A percentile compares a stretch with the other conserved stretches of the same genome.
Conservation (phyloP, 805 yeast genomes). For the Torulaspora gathmanii region DNA sequence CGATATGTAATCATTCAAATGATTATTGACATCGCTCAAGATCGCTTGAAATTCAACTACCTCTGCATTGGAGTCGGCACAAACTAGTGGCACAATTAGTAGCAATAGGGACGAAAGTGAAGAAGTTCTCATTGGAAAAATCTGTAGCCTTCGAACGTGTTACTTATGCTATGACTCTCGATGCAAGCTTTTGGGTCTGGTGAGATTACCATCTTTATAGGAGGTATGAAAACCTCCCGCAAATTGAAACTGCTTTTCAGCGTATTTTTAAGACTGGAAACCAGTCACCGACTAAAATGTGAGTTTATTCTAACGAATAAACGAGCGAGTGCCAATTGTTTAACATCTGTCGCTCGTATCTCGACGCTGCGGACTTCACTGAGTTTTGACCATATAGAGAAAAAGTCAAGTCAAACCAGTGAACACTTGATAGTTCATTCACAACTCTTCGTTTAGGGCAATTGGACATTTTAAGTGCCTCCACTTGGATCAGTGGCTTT, state of each 20-base stretch:
- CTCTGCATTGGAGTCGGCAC: slow-evolving; percentile 17
- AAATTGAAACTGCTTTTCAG: no score
- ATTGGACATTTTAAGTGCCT: no score
- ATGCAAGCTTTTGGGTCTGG: no score
- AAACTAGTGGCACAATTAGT: slow-evolving; percentile 20
- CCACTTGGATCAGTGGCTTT: no score
- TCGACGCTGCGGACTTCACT: neutral
- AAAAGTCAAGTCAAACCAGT: neutral
- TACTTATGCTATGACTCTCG: neutral
- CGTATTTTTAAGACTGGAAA: no score
- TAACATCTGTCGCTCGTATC: neutral
- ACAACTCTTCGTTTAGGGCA: no score
- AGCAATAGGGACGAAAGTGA: slow-evolving; percentile 18
- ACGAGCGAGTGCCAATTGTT: neutral
- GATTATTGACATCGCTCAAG: slow-evolving; percentile 22
- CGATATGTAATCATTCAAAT: slow-evolving; percentile 23
- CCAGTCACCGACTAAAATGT: no score
- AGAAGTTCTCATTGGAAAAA: slow-evolving; percentile 11
- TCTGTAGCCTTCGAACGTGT: neutral
- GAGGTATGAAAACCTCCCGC: no score
- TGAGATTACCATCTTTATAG: no score
- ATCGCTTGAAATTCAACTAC: slow-evolving; percentile 25
- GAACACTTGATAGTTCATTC: no score
- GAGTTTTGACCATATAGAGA: neutral
- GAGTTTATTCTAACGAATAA: no score